Percentiles rank a stretch among this genome's conserved stretches.
Evolutionary conservation across 2,329 filamentous ascomycete genomes (phyloP).

Genomic region (Ophiostoma triangulosporum): DNA sequence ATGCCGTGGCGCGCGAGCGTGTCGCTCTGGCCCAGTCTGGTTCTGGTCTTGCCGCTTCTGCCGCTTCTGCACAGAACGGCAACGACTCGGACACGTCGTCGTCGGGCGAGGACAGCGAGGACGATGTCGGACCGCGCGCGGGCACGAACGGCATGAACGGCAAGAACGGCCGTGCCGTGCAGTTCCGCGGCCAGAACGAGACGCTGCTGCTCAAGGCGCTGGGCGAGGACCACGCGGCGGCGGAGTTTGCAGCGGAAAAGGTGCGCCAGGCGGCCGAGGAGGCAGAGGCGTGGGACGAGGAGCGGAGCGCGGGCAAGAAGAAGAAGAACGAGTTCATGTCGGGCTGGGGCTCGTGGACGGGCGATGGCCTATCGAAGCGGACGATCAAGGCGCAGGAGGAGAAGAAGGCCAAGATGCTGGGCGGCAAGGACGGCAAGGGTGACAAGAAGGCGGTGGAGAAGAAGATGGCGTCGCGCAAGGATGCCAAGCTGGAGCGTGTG

Average conservation of each 20-base stretch:
- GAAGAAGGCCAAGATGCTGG: slow-evolving; percentile 25
- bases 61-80: slow-evolving; percentile 11
- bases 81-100: slow-evolving; percentile 23
- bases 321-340: slow-evolving; percentile 72
- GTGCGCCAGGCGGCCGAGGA: slow-evolving; percentile 56
- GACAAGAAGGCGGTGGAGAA: slow-evolving; percentile 42
- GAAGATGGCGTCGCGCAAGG: slow-evolving; percentile 65
- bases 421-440: slow-evolving; percentile 38
- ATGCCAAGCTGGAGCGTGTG: slow-evolving; percentile 68
- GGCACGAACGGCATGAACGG: slow-evolving; percentile 30
- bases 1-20: neutral
- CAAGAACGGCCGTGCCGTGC: slow-evolving; percentile 25
- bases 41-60: neutral
- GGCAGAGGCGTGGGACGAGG: slow-evolving; percentile 69
- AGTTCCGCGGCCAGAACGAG: slow-evolving; percentile 44
- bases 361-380: slow-evolving; percentile 62
- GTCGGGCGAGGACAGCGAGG: slow-evolving; percentile 10
- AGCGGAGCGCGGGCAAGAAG: slow-evolving; percentile 26
- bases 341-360: slow-evolving; percentile 89
- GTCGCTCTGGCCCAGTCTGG: neutral
- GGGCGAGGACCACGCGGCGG: slow-evolving; percentile 63
- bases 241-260: slow-evolving; percentile 74
- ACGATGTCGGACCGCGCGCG: neutral
- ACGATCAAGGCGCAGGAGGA: slow-evolving; percentile 44
- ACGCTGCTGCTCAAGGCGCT: slow-evolving; percentile 73